Evolutionary conservation across 331 rosid species (phyloP), one percentile per base, ranked within the genome.

Genomic region (Phaseolus coccineus): DNA sequence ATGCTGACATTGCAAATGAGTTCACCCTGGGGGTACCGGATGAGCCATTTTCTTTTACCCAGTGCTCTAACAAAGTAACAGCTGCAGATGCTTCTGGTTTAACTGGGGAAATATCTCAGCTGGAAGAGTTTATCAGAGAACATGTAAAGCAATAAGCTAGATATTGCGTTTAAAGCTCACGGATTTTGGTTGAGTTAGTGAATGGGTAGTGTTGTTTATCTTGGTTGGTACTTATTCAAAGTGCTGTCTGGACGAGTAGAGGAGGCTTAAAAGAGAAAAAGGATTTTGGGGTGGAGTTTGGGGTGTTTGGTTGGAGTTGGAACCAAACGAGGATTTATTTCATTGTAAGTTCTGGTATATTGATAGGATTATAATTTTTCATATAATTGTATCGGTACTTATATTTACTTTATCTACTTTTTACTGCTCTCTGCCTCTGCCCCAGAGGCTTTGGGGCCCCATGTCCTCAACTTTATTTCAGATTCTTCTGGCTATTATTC

Each of bases 51-150:
- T 85, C 94, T 8, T 94, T 94, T 82, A 77, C 89, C 25, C 97
- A 92, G 73, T 94, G 97, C 89, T 65, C 76, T 8, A 94, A 92
- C 92, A 91, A 85, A 82, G 95, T 92, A 48, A 85, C 88, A 5
- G 85, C 87, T 35, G 97, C 93, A 59, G 98, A 92, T 76, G 92
- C 93, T 52, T 88, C 97, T 55, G 97, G 97, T 69, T 71, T 89
- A 77, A 88, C 85, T 2, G 92, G 98, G 39, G 95, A 89, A 56
- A 89, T 87, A 80, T 40, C 90, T 86, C 87, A 87, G 83, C 87
- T 94, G 78, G 91, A 86, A 82, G 90, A 87, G 61, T 94, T 94
- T 78, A 86, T 94, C 79, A 88, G 95, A 82, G 93, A 89, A 75
- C 69, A 85, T 39, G 95, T 91, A 24, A 83, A 81, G 84, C 81